Evolutionary conservation across 179 eudicot genomes (phyloP), one percentile per base, ranked within the genome.

Genomic region (Amaranthus tricolor): DNA sequence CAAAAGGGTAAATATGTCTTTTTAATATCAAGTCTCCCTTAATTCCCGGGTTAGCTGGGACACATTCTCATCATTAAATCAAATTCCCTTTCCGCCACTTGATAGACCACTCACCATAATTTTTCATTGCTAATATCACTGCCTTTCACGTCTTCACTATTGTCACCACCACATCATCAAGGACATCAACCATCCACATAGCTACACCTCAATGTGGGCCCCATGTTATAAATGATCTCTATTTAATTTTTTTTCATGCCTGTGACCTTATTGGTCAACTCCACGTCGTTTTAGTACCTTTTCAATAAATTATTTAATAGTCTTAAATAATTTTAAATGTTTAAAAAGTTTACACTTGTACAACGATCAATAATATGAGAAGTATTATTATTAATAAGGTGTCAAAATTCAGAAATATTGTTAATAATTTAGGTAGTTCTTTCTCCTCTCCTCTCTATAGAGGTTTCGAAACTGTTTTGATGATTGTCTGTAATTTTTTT

Each of bases 11-110:
- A 12, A 2, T 66, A n/a, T 64, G 77, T 52, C 77, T 66, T 76
- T 48, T n/a, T n/a, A n/a, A n/a, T 7, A 6, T 2, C 52, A 15
- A 16, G 14, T 20, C 20, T 56, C 68, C 74, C 79, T 40, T 73
- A 67, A 73, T 67, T 73, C 69, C 70, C 73, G 81, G 81, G 77
- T 24, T 51, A 49, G 49, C 51, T 66, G 61, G 68, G 68, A 47
- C 73, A 68, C 52, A 24, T n/a, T 62, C 59, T n/a, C 43, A 57
- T 53, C 66, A 59, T 58, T 63, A 1, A 31, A 31, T 64, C 3
- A 6, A 15, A 24, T 57, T 9, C 52, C 70, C 67, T 66, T 78
- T 78, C 45, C 68, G 68, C 77, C 77, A 66, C 40, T 31, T 77
- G 44, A 62, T 55, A 64, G 54, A 43, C 66, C 5, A 61, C 12